A percentile compares a stretch with the other conserved stretches of the same genome.
Evolutionary conservation across 176 grass and related monocot genomes (phyloP).

Genomic region (Avena atlantica): DNA sequence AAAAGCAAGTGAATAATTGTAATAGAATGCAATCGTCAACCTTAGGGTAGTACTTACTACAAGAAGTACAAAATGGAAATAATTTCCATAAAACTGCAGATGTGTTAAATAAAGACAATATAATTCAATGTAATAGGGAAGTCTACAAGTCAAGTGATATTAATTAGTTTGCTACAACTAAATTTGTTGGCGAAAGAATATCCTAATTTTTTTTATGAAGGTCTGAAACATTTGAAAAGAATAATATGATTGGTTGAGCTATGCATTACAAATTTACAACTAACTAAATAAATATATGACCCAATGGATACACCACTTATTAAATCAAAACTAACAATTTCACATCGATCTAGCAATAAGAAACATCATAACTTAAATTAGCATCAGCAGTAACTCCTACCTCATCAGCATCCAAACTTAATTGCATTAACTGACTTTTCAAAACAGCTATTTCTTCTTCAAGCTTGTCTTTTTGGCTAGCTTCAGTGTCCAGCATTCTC

Average conservation of each 20-base stretch:
- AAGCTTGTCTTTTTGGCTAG: slow-evolving; percentile 83
- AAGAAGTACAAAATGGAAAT: slow-evolving; percentile 34
- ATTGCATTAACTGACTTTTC: slow-evolving; percentile 87
- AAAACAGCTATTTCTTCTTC: slow-evolving; percentile 90
- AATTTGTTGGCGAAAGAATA: not conserved
- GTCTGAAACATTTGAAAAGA: not conserved
- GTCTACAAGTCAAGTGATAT: not conserved
- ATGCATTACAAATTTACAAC: slow-evolving; percentile 27
- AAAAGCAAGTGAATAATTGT: too few species aligned
- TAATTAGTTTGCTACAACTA: slow-evolving; percentile 22
- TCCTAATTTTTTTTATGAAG: not conserved
- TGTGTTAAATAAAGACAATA: not conserved
- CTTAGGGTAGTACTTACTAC: slow-evolving; percentile 18
- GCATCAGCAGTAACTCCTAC: slow-evolving; percentile 50
- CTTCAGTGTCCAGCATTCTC: slow-evolving; percentile 84
- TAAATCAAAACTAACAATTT: slow-evolving; percentile 25
- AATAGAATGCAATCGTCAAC: not conserved
- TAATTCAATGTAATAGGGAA: slow-evolving; percentile 5
- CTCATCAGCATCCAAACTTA: slow-evolving; percentile 93
- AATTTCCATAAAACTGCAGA: not conserved
- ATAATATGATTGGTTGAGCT: not conserved
- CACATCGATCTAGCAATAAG: slow-evolving; percentile 30
- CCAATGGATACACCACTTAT: not conserved
- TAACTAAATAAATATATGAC: slow-evolving; percentile 26
- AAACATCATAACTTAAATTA: slow-evolving; percentile 12